These are phyloP conservation scores for Arachnopeziza araneosa DNA, from an alignment of 2,329 filamentous ascomycete species.

Conservation along the genomic window DNA sequence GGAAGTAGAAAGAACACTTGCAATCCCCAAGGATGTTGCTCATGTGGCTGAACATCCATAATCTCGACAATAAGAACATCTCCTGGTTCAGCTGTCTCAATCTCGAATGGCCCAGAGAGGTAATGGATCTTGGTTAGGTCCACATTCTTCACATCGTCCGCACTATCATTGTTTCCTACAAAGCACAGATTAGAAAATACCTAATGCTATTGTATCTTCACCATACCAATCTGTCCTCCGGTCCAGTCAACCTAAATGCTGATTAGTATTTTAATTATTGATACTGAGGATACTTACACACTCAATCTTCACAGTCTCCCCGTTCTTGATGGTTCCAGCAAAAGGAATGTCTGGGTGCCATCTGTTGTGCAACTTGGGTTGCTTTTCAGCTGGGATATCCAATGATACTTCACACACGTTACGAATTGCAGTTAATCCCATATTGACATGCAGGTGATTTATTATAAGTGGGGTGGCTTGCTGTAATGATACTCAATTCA, in stretches of 20 bases:
- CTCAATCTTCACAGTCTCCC: slow-evolving; percentile 89
- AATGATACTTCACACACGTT: slow-evolving; percentile 69
- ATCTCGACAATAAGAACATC: slow-evolving; percentile 80
- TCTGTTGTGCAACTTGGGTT: slow-evolving; percentile 71
- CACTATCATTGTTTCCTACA: slow-evolving; percentile 71
- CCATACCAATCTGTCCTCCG: slow-evolving; percentile 70
- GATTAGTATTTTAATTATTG: neutral
- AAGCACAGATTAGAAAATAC: neutral
- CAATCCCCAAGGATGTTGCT: slow-evolving; percentile 85
- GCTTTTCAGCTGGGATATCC: slow-evolving; percentile 64
- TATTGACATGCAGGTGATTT: slow-evolving; percentile 21
- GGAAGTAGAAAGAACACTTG: slow-evolving; percentile 44
- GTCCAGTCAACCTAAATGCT: slow-evolving; percentile 40
- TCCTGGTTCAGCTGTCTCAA: slow-evolving; percentile 77
- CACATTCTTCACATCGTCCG: slow-evolving; percentile 81
- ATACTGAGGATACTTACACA: slow-evolving; percentile 42
- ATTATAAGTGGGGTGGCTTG: neutral
- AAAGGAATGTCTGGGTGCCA: slow-evolving; percentile 90
- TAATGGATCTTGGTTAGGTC: slow-evolving; percentile 84
- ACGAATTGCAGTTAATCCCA: slow-evolving; percentile 54
- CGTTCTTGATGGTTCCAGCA: slow-evolving; percentile 67
- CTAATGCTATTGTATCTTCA: neutral
- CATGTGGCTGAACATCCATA: slow-evolving; percentile 84
- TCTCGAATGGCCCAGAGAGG: slow-evolving; percentile 81
- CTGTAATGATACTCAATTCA: neutral